A percentile compares a stretch with the other conserved stretches of the same genome.
Conservation (phyloP, 225 moss, liverwort and hornwort genomes). For the Climacium dendroides region DNA sequence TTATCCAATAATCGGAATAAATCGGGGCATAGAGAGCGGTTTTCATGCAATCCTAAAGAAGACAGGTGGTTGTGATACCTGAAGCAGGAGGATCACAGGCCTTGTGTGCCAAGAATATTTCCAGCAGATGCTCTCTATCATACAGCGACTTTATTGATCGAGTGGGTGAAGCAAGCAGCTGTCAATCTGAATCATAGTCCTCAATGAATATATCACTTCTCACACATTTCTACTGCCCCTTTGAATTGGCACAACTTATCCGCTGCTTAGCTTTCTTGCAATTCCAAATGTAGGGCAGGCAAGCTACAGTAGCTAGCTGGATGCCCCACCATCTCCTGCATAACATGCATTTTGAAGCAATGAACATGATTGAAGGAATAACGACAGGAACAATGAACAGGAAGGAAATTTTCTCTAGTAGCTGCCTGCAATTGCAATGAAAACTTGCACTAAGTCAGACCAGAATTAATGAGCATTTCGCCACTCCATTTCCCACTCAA, state of each 20-base stretch:
- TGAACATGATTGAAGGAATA: background rate
- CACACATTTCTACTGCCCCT: background rate
- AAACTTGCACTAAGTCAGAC: background rate
- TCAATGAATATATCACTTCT: background rate
- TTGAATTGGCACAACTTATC: background rate
- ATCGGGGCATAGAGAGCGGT: background rate
- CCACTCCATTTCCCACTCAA: background rate
- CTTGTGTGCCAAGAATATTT: background rate
- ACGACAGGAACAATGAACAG: background rate
- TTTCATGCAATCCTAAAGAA: background rate
- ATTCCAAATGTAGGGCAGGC: background rate
- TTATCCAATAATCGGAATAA: background rate
- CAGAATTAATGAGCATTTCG: no score
- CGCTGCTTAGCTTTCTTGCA: background rate
- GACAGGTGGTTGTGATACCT: background rate
- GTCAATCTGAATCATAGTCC: background rate
- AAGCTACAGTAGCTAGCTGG: background rate
- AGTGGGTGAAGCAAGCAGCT: background rate
- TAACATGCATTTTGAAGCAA: background rate
- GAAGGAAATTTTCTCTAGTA: background rate
- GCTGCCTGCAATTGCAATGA: background rate
- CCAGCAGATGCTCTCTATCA: background rate
- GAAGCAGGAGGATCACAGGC: background rate
- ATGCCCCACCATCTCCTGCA: background rate
- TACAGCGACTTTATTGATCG: background rate